Percentiles rank a stretch among this genome's conserved stretches.
phyloP scores from a whole-genome alignment of 1,284 basidiomycete genomes.

The Tilletia setariae region DNA sequence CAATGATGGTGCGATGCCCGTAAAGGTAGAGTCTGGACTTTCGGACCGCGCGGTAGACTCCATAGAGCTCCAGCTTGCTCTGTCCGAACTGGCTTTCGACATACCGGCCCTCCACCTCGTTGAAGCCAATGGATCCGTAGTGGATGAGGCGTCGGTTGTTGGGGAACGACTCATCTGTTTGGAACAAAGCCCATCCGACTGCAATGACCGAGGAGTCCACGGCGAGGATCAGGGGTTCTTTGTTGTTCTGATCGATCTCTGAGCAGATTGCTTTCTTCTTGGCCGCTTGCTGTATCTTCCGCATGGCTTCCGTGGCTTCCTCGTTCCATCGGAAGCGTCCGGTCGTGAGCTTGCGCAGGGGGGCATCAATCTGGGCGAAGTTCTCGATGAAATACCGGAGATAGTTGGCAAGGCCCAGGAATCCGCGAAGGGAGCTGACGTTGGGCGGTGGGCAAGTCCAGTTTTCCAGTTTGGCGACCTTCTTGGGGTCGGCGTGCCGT shows the following conservation, averaged over 20 bases:
- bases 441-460: not conserved
- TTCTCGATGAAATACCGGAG: no score
- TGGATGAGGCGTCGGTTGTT: not conserved
- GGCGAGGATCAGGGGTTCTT: not conserved
- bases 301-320: no score
- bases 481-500: not conserved
- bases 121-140: not conserved
- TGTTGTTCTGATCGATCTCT: no score
- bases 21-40: no score
- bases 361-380: no score
- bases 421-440: slow-evolving; percentile 1
- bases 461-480: not conserved
- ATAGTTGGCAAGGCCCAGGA: no score
- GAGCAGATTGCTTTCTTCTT: no score
- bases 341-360: no score
- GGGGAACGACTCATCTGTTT: no score
- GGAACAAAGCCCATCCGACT: not conserved
- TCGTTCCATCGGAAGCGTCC: no score
- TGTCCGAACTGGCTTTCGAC: slow-evolving; percentile 1
- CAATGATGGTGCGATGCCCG: not conserved
- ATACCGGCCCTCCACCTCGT: no score
- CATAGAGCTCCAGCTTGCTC: not conserved
- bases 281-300: no score
- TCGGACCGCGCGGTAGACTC: not conserved
- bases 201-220: not conserved